These are phyloP conservation scores for Aspergillus cavernicola DNA, from an alignment of 495 filamentous ascomycete genomes.

Conservation along the genomic window DNA sequence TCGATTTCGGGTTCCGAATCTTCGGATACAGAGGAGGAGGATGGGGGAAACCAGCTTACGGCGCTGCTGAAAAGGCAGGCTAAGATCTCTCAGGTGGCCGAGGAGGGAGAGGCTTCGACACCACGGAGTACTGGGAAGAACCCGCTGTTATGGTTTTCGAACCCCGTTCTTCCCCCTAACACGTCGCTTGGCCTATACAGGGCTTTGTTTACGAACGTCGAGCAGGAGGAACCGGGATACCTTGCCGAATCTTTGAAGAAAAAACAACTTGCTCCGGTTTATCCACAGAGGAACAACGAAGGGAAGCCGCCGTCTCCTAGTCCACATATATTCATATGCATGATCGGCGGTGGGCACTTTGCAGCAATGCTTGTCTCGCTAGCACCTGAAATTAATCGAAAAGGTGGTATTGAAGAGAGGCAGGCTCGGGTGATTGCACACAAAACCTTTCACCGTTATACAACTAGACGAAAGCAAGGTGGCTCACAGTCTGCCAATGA, in stretches of 20 bases:
- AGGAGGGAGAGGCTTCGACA: slow-evolving; percentile 45
- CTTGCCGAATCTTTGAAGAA: slow-evolving; percentile 63
- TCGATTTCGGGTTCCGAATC: slow-evolving; percentile 83
- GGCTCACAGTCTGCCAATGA: slow-evolving; percentile 92
- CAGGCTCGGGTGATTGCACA: slow-evolving; percentile 85
- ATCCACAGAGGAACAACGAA: slow-evolving; percentile 40
- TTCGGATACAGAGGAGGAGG: slow-evolving; percentile 49
- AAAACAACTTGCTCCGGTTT: slow-evolving; percentile 69
- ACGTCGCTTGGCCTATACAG: slow-evolving; percentile 82
- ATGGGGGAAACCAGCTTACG: slow-evolving; percentile 56
- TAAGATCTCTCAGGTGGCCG: slow-evolving; percentile 54
- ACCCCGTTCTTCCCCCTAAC: slow-evolving; percentile 67
- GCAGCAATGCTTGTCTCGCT: slow-evolving; percentile 93
- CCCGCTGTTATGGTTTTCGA: slow-evolving; percentile 83
- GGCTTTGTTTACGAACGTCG: slow-evolving; percentile 69
- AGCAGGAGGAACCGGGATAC: slow-evolving; percentile 58
- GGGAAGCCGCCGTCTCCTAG: slow-evolving; percentile 53
- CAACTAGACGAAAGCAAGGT: slow-evolving; percentile 92
- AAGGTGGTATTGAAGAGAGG: slow-evolving; percentile 66
- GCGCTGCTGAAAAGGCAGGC: slow-evolving; percentile 81
- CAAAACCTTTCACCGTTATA: slow-evolving; percentile 97
- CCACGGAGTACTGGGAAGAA: slow-evolving; percentile 60
- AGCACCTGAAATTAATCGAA: slow-evolving; percentile 71
- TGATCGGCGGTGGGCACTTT: slow-evolving; percentile 98
- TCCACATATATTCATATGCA: slow-evolving; percentile 90